phyloP scores from a whole-genome alignment of 768 basidiomycete species.

The Leccinum arenicola region DNA sequence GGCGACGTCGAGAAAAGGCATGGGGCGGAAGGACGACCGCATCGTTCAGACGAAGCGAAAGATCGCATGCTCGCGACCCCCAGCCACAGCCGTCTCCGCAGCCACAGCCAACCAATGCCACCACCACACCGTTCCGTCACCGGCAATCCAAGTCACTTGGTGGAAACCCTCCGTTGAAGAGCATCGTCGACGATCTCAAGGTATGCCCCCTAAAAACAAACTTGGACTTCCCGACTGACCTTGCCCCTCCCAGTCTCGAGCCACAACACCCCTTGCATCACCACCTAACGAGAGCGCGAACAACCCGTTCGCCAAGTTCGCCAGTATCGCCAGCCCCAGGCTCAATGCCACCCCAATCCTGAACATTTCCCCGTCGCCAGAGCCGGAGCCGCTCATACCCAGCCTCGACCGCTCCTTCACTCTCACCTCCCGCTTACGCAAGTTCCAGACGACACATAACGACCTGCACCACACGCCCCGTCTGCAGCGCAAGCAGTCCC shows the following conservation, averaged over 20 bases:
- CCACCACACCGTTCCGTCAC: constrained; percentile 17
- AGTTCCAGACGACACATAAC: constrained; percentile 49
- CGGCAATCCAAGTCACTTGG: constrained; percentile 20
- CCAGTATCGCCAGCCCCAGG: constrained; percentile 33
- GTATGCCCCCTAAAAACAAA: constrained; percentile 28
- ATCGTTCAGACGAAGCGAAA: too few species aligned
- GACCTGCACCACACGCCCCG: constrained; percentile 38
- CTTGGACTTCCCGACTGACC: not conserved
- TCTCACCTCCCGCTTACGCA: constrained; percentile 33
- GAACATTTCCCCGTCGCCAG: not conserved
- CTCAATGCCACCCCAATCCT: constrained; percentile 11
- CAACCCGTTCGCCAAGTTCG: constrained; percentile 58
- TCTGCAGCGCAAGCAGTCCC: constrained; percentile 49
- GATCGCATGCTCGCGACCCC: constrained; percentile 13
- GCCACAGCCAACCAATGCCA: not conserved
- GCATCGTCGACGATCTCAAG: constrained; percentile 82
- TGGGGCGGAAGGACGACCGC: too few species aligned
- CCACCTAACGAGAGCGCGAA: constrained; percentile 49
- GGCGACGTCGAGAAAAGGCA: too few species aligned
- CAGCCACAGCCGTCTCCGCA: constrained; percentile 6
- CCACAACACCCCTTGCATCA: constrained; percentile 39
- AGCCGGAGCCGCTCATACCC: not conserved
- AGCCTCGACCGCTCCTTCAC: constrained; percentile 27
- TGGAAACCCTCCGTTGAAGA: constrained; percentile 43
- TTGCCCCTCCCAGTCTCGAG: constrained; percentile 33